These are phyloP conservation scores for Cercospora sojina DNA, from an alignment of 2,329 filamentous ascomycete genomes.

Conservation along the genomic window DNA sequence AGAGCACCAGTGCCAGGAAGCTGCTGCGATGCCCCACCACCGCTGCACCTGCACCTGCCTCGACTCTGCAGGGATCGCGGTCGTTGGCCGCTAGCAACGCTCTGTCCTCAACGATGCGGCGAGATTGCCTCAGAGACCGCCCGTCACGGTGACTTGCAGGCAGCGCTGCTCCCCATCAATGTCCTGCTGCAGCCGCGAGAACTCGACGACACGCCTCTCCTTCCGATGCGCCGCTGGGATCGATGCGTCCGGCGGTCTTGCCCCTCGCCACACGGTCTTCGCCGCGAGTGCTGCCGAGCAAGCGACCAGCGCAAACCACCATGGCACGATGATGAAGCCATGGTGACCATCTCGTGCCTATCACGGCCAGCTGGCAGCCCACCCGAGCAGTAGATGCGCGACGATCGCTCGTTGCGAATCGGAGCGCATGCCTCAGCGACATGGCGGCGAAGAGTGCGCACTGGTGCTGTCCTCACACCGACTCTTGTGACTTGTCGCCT, in stretches of 20 bases:
- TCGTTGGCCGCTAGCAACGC: slow-evolving; percentile 5
- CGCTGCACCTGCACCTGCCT: neutral
- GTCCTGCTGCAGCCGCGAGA: neutral
- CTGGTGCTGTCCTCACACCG: slow-evolving; percentile 1
- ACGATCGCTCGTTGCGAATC: slow-evolving; percentile 12
- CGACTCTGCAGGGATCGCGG: slow-evolving; percentile 2
- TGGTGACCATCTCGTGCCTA: slow-evolving; percentile 1
- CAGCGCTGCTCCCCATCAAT: neutral
- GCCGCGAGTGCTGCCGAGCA: neutral
- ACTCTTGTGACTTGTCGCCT: neutral
- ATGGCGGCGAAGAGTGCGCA: neutral
- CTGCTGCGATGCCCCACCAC: slow-evolving; percentile 1
- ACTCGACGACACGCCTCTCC: neutral
- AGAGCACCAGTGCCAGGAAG: slow-evolving; percentile 2
- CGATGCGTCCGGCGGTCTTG: neutral
- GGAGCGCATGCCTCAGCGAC: neutral
- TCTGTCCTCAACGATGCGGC: slow-evolving; percentile 9
- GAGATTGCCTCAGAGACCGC: neutral
- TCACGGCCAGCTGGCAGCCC: neutral
- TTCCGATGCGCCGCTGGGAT: neutral
- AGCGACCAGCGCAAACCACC: neutral
- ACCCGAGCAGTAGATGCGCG: neutral
- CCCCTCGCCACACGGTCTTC: neutral
- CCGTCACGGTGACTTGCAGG: neutral
- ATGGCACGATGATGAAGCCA: neutral